Evolutionary conservation across 495 filamentous ascomycete genomes (phyloP).

Genomic region (Pyrenula aspistea): DNA sequence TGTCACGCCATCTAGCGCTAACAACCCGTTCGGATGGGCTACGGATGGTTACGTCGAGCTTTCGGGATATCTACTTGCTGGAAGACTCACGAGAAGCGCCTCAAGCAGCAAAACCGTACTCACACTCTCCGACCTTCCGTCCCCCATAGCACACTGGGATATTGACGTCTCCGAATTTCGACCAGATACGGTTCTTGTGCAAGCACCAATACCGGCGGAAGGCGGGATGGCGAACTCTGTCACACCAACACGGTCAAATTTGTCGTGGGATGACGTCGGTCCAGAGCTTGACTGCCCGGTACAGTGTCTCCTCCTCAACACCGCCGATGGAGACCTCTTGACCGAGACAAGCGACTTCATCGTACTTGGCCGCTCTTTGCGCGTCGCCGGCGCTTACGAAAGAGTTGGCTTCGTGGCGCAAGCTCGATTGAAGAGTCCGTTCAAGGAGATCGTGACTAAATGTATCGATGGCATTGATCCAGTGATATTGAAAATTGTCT

Average conservation of each 20-base stretch:
- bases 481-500: neutral
- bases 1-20: neutral
- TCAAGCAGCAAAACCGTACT: neutral
- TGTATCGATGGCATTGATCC: neutral
- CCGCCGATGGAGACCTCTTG: neutral
- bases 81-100: neutral
- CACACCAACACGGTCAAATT: neutral
- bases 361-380: neutral
- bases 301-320: neutral
- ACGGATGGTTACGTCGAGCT: neutral
- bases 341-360: neutral
- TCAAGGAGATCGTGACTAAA: neutral
- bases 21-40: neutral
- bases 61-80: neutral
- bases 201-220: neutral
- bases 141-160: neutral
- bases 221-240: neutral
- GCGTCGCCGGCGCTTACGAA: neutral
- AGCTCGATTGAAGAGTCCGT: neutral
- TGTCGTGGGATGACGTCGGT: neutral
- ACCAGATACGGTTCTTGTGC: neutral
- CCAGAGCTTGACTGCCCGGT: neutral
- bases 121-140: neutral
- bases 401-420: neutral
- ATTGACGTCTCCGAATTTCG: neutral